Evolutionary conservation across 2,329 filamentous ascomycete genomes (phyloP), one percentile per base, ranked within the genome.

Genomic region (Ilyonectria sp.): DNA sequence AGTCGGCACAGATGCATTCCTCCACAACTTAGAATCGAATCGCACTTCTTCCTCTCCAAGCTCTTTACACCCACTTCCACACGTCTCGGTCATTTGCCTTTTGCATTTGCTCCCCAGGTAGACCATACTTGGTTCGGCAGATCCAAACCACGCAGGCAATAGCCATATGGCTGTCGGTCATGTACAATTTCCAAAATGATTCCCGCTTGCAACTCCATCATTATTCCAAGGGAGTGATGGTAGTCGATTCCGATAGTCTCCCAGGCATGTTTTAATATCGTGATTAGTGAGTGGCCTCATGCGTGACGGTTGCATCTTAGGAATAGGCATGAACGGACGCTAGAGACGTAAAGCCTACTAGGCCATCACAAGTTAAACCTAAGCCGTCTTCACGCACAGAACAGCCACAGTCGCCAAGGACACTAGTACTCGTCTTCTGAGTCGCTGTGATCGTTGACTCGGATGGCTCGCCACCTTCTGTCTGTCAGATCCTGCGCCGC

Each of bases 401-500:
- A 26, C 26, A 26, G 57, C 33, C 57, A 62, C 55, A 55, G 60
- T 52, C 26, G 54, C 17, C 31, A 62, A 65, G 57, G 63, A 35
- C 52, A 58, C 71, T 83, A 85, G 53, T 82, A 84, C n/a, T 87
- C 86, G 57, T 94, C 92, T 60, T 94, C 93, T 35, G 90, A 93
- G 76, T 95, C 93, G 70, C 91, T 93, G 46, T 84, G 81, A 53
- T 95, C 93, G 71, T 96, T 92, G 2, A 92, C 90, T 65, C 95
- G 80, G 26, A 97, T 85, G 2, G 93, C 92, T 65, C 94, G 88
- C 80, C 95, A 97, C 71, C 93, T 86, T 67, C 94, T 86, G 65
- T 90, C 92, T 1, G 93, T 92, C 68, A 99, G 83, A 77, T 98
- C 95, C 76, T 97, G 94, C 77, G 97, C 94, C 23, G 98, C 85